Percentiles rank a stretch among this genome's conserved stretches.
phyloP scores from a whole-genome alignment of 345 rosid genomes.

The Durio zibethinus region DNA sequence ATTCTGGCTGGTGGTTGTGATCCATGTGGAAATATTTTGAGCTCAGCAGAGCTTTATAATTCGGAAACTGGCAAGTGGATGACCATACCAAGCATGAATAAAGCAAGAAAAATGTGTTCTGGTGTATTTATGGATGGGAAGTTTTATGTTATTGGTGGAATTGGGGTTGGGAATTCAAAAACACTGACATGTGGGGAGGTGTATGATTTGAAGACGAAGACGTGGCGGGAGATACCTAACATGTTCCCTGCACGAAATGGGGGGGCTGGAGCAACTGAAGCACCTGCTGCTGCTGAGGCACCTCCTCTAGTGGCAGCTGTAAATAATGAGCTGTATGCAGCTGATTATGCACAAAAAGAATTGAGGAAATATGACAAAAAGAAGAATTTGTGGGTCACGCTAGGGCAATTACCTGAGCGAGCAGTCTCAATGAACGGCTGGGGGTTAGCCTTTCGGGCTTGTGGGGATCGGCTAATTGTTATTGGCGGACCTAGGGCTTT shows the following conservation, averaged over 20 bases:
- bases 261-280: slow-evolving; percentile 12
- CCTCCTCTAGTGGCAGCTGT: slow-evolving; percentile 84
- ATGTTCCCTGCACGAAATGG: slow-evolving; percentile 54
- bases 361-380: slow-evolving; percentile 57
- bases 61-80: slow-evolving; percentile 54
- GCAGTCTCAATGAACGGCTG: slow-evolving; percentile 65
- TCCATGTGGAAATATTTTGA: slow-evolving; percentile 44
- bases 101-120: slow-evolving; percentile 70
- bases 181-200: slow-evolving; percentile 59
- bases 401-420: slow-evolving; percentile 54
- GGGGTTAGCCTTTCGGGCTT: slow-evolving; percentile 83
- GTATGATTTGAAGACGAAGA: slow-evolving; percentile 50
- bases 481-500: slow-evolving; percentile 51
- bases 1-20: slow-evolving; percentile 86
- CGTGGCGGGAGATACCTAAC: slow-evolving; percentile 58
- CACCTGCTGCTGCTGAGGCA: slow-evolving; percentile 44
- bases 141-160: slow-evolving; percentile 78
- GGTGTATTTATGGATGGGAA: slow-evolving; percentile 79
- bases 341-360: slow-evolving; percentile 48
- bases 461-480: slow-evolving; percentile 65
- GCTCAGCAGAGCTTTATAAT: slow-evolving; percentile 66
- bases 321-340: slow-evolving; percentile 67
- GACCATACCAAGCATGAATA: slow-evolving; percentile 56
- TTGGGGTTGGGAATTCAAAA: slow-evolving; percentile 36
- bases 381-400: slow-evolving; percentile 39